Evolutionary conservation across 192 early-diverging fungal species (phyloP), one percentile per base, ranked within the genome.

Genomic region (Umbelopsis sp.): DNA sequence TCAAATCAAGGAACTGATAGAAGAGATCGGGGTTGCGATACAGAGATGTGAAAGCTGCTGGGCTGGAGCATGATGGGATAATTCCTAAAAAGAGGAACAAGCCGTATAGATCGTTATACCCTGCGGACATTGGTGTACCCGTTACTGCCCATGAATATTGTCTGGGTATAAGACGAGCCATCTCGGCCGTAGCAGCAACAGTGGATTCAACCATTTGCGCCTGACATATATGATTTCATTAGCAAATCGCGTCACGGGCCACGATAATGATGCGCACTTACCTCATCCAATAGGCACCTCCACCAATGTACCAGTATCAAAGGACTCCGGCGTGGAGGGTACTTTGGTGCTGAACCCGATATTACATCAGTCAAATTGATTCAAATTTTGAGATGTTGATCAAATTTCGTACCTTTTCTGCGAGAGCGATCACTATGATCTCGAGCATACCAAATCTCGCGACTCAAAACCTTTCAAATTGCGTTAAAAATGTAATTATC

Each of bases 131-230:
- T 0, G 86, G 87, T 21, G 88, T 91, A 1, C 89, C 90, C 16
- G 87, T 90, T 21, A 91, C 85, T 23, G 82, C 84, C 90, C 89
- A 91, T 3, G 86, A 67, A 76, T 87, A 77, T 15, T 81, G 70
- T 2, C 87, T 72, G 1, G 90, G 86, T 20, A 90, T 80, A 50
- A 81, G 18, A 13, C 76, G 65, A 5, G 87, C 85, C 87, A 91
- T 88, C 35, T 84, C 78, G 10, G 81, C 75, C 8, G 83, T 81
- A 9, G 76, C 66, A 3, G 81, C 74, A n/a, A 79, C 78, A 8
- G 81, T 49, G 11, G 68, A 75, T 47, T 90, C 87, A 12, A 91
- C 86, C 83, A 86, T 83, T 64, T 91, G 90, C 20, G 90, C 89
- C 80, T 81, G 12, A 48, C 8, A 68, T 35, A 44, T 45, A 49